These are phyloP conservation scores for Coleophoma cylindrospora DNA, from an alignment of 2,329 filamentous ascomycete genomes.

Conservation along the genomic window DNA sequence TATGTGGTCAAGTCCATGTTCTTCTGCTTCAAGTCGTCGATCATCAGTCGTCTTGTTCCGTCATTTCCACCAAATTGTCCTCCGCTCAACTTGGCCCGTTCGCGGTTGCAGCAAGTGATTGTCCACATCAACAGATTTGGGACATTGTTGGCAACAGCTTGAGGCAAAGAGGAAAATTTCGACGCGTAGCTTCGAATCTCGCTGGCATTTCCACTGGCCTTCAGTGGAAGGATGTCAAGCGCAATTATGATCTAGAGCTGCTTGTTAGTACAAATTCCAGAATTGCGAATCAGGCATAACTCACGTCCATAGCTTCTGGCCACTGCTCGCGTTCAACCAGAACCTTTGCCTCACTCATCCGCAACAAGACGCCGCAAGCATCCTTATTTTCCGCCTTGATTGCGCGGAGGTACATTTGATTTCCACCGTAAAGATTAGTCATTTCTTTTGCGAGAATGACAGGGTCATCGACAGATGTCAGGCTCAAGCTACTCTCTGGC, in stretches of 20 bases:
- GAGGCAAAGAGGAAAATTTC: conserved; percentile 72
- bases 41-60: conserved; percentile 56
- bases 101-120: conserved; percentile 76
- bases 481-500: conserved; percentile 43
- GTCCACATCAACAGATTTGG: conserved; percentile 93
- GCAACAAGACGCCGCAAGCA: conserved; percentile 52
- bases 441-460: conserved; percentile 58
- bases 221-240: conserved; percentile 76
- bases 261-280: conserved; percentile 15
- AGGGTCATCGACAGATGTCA: conserved; percentile 65
- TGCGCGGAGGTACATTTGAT: conserved; percentile 54
- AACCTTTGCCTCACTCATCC: conserved; percentile 55
- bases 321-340: conserved; percentile 54
- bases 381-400: conserved; percentile 54
- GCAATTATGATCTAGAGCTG: conserved; percentile 60
- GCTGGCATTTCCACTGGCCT: conserved; percentile 68
- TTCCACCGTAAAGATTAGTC: conserved; percentile 53
- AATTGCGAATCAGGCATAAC: conserved; percentile 24
- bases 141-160: conserved; percentile 81
- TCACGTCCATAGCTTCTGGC: conserved; percentile 59
- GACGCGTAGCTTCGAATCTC: conserved; percentile 76
- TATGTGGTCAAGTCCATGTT: conserved; percentile 91
- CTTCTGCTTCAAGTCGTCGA: conserved; percentile 69
- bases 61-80: conserved; percentile 73
- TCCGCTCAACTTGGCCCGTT: conserved; percentile 65